Evolutionary conservation across 2,329 filamentous ascomycete species (phyloP), one percentile per base, ranked within the genome.

Genomic region (Cercospora zeae-maydis): DNA sequence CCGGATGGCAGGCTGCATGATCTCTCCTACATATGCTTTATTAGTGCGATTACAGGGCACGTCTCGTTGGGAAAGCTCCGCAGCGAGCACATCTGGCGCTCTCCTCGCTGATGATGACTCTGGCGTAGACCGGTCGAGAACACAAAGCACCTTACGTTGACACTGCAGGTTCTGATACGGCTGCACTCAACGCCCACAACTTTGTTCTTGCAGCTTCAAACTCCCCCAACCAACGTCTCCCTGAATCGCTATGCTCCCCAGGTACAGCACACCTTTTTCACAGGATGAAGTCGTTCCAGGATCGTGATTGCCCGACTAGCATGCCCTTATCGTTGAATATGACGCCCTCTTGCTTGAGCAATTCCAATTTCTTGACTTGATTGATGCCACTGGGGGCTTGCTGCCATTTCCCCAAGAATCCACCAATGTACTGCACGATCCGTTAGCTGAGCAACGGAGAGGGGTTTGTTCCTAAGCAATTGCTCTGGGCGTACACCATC

Each of bases 371-470:
- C 76, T 87, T 86, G 34, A 82, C 81, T 63, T 88, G 81, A 54
- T 86, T 86, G 62, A 84, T 82, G 1, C 85, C 85, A 68, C 86
- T 83, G 0, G 86, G 87, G 37, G 83, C 81, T 59, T 81, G 81
- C 3, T 86, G 82, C 81, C 85, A 87, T 67, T 85, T 82, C 2
- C 88, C 88, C 75, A 87, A 86, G 79, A 90, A 91, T 0, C 88
- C 88, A 45, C 89, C 89, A 21, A 92, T 72, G 59, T 75, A 77
- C 66, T 74, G 42, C 21, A 33, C 3, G 37, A 13, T 4, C 13
- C n/a, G 16, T 63, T 21, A 58, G 53, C 59, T 56, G 4, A 13
- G 11, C 8, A 13, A 4, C 8, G 31, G 31, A 31, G 30, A 72
- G 47, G n/a, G 6, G 37, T 45, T 7, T 51, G 7, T 52, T 13